phyloP scores from a whole-genome alignment of 176 grass and related monocot species.

The barley (Hordeum vulgare) region MorexV3_pseudomolecules_assembly NC_058523.1:517888735-517889234 shows the following conservation, averaged over 20 bases:
- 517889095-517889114: not conserved
- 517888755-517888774: constrained; percentile 21
- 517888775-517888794: constrained; percentile 9
- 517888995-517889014: not conserved
- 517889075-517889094: not conserved
- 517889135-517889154: not conserved
- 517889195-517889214: not conserved
- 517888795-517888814: not conserved
- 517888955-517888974: not conserved
- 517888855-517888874: not conserved
- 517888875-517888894: not conserved
- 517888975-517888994: not conserved
- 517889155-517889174: not conserved
- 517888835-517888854: too few species aligned
- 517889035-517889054: not conserved
- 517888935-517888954: too few species aligned
- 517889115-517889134: not conserved
- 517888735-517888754: constrained; percentile 10
- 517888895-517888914: constrained; percentile 5
- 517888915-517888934: not conserved
- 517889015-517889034: not conserved
- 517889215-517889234: not conserved
- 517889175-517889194: not conserved
- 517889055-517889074: not conserved
- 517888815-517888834: not conserved